Evolutionary conservation across 108 stramenopile species (phyloP).

Genomic region (Chaetoceros muelleri): DNA sequence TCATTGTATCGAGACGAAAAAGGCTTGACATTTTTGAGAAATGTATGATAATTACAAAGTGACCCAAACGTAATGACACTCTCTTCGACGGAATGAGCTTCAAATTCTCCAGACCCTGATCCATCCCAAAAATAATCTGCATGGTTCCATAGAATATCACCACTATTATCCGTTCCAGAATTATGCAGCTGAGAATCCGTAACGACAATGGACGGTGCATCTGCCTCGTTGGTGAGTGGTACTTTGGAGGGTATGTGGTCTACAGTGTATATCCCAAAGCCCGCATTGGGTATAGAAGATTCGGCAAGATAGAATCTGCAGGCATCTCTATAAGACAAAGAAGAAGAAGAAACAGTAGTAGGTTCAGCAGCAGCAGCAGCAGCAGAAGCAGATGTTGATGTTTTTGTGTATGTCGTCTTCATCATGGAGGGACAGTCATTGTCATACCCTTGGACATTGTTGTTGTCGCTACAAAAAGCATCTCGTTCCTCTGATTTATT

Average conservation of each 20-base stretch:
- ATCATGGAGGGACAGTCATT: too few species aligned
- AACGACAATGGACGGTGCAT: background rate
- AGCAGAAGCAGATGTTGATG: too few species aligned
- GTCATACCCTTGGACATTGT: too few species aligned
- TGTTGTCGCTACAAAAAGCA: too few species aligned
- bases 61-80: background rate
- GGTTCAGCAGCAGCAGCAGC: too few species aligned
- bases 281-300: slow-evolving; percentile 56
- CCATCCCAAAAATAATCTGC: background rate
- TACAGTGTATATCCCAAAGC: slow-evolving; percentile 54
- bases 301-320: slow-evolving; percentile 55
- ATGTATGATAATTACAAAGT: background rate
- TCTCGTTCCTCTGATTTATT: too few species aligned
- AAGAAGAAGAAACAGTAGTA: too few species aligned
- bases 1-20: background rate
- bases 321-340: background rate
- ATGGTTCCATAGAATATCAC: background rate
- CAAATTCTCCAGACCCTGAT: background rate
- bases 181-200: background rate
- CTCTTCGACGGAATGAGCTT: background rate
- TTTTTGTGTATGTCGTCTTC: too few species aligned
- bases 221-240: background rate
- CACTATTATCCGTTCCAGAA: background rate
- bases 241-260: background rate
- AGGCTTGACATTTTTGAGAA: background rate